phyloP scores from a whole-genome alignment of 148 eudicot genomes.

The Rhododendron kiyosumense region DNA sequence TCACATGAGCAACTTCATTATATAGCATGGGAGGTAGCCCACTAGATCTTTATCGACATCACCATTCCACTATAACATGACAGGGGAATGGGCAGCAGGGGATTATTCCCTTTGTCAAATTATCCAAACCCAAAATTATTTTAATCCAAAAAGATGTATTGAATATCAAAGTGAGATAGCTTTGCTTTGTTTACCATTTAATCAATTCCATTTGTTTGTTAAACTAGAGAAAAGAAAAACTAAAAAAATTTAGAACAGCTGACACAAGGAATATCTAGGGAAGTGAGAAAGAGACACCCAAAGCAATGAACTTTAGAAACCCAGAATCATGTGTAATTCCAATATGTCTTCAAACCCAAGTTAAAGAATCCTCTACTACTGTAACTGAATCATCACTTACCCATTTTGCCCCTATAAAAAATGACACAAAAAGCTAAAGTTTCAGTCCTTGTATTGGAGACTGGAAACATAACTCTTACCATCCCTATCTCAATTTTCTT shows the following conservation, averaged over 20 bases:
- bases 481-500: conserved; percentile 16
- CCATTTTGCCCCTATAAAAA: conserved; percentile 10
- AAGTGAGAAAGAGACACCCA: conserved; percentile 61
- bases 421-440: conserved; percentile 45
- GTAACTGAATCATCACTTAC: conserved; percentile 11
- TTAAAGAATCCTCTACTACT: conserved; percentile 28
- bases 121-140: conserved; percentile 3
- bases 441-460: conserved; percentile 80
- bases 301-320: conserved; percentile 49
- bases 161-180: conserved; percentile 1
- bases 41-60: background rate
- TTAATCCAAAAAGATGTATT: background rate
- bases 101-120: background rate
- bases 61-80: background rate
- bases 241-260: background rate
- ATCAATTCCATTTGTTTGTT: background rate
- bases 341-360: conserved; percentile 32
- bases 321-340: conserved; percentile 46
- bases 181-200: background rate
- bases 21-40: background rate
- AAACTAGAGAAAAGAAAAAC: background rate
- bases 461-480: conserved; percentile 54
- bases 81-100: background rate
- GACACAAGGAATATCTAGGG: conserved; percentile 81
- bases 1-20: too few relatives aligned